These are phyloP conservation scores for Triticum monococcum DNA, from an alignment of 176 grass and related monocot genomes.

Conservation along the genomic window DNA sequence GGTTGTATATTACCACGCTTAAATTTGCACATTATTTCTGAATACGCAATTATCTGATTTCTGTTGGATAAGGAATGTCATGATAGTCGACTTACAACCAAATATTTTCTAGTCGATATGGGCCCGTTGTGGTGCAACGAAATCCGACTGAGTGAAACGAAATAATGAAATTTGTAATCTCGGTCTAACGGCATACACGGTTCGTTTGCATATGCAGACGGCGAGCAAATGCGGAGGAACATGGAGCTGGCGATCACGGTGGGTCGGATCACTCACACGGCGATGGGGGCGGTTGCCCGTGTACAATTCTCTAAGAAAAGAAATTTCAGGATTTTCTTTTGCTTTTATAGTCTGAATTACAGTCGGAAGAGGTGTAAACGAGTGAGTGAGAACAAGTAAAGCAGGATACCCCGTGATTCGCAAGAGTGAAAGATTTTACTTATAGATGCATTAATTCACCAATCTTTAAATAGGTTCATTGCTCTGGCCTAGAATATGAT, in stretches of 20 bases:
- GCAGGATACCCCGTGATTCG: neutral
- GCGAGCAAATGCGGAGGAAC: conserved; percentile 25
- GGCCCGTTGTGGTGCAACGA: neutral
- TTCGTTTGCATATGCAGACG: conserved; percentile 26
- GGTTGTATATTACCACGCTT: neutral
- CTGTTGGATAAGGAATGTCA: neutral
- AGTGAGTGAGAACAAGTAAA: neutral
- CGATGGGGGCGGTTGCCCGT: neutral
- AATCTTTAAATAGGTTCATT: neutral
- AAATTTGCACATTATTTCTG: neutral
- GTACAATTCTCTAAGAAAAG: conserved; percentile 53
- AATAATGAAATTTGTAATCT: neutral
- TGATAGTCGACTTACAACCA: neutral
- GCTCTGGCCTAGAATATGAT: neutral
- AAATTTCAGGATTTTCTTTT: neutral
- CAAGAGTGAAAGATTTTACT: neutral
- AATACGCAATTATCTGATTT: neutral
- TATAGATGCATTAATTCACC: neutral
- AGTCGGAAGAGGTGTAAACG: neutral
- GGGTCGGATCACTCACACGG: neutral
- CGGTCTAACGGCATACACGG: neutral
- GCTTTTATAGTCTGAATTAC: neutral
- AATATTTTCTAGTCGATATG: neutral
- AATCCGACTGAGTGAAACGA: neutral
- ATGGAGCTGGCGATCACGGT: neutral